Base-by-base conservation (phyloP, 257 asterid genomes). In the Capsicum pubescens region DNA sequence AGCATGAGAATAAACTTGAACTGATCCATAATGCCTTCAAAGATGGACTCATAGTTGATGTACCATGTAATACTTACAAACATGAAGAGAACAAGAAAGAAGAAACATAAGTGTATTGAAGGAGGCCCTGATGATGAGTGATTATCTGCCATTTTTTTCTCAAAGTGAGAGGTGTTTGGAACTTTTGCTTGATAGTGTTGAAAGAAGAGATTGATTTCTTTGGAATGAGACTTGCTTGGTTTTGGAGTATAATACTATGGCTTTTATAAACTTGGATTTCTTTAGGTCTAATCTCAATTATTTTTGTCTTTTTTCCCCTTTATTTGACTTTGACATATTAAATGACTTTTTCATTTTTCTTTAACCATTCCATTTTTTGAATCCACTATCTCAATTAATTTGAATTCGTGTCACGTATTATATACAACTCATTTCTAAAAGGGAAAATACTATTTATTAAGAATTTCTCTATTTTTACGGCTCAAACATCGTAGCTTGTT, bases 31-130 rank as follows among this genome's bases (percentile, higher is more conserved):
- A 95, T 14, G 44, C 94, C 95, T 55, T 89, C 98, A 83, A 95
- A 92, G 3, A 93, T 46, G 42, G 92, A 89, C 59, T 92, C 98
- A 87, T 89, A 92, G 84, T 90, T 92, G 64, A 92, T 81, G 95
- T 94, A 94, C 99, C 99, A 95, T 8, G 95, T 92, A 84, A 94
- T 83, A 19, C 93, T 89, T 7, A 95, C 92, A 84, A 95, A 95
- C 50, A 86, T 81, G 85, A 88, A 86, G n/a, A 95, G 89, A 46
- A 91, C 88, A 35, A 90, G 36, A 80, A 94, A 90, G 93, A 95
- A 89, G 95, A 90, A 88, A 57, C 92, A 91, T 70, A 95, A 91
- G 86, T 95, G 98, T n/a, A 92, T 14, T 5, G 97, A 71, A 16
- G 91, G 90, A 26, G 95, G 59, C 4, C 84, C 84, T 8, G 87